Evolutionary conservation across 225 moss, liverwort and hornwort genomes (phyloP).

Genomic region (Marchantia paleacea): DNA sequence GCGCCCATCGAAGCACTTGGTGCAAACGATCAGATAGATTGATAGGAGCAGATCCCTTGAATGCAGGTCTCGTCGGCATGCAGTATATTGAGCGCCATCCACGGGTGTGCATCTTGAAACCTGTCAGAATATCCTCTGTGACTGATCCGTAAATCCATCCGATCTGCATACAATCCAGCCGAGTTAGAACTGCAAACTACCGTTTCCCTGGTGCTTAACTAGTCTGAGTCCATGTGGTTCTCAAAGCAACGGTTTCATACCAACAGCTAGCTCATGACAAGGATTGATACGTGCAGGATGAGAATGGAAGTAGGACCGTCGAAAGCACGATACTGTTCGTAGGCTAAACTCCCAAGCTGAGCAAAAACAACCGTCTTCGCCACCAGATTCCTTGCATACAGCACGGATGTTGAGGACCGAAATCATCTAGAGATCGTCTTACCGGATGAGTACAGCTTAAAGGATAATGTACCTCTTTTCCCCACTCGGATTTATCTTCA

Average conservation of each 20-base stretch:
- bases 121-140: conserved; percentile 96
- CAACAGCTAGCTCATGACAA: too few species aligned
- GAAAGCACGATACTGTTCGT: too few species aligned
- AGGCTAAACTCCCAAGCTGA: too few species aligned
- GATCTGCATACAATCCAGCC: conserved; percentile 43
- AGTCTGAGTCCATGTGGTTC: too few species aligned
- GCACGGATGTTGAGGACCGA: background rate
- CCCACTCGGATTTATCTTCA: conserved; percentile 97
- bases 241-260: too few species aligned
- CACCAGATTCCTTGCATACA: background rate
- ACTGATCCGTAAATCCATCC: conserved; percentile 99
- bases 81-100: conserved; percentile 97
- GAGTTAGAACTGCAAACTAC: too few species aligned
- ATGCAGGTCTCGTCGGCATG: conserved; percentile 87
- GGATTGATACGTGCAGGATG: too few species aligned
- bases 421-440: background rate
- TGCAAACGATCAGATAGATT: conserved; percentile 96
- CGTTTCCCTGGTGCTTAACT: too few species aligned
- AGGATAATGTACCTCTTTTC: conserved; percentile 64
- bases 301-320: too few species aligned
- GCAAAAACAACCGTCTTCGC: too few species aligned
- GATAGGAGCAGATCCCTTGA: conserved; percentile 98
- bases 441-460: too few species aligned
- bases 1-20: conserved; percentile 94
- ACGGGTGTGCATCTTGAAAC: conserved; percentile 96